phyloP scores from a whole-genome alignment of 2,329 filamentous ascomycete genomes.

The Venturia carpophila region DNA sequence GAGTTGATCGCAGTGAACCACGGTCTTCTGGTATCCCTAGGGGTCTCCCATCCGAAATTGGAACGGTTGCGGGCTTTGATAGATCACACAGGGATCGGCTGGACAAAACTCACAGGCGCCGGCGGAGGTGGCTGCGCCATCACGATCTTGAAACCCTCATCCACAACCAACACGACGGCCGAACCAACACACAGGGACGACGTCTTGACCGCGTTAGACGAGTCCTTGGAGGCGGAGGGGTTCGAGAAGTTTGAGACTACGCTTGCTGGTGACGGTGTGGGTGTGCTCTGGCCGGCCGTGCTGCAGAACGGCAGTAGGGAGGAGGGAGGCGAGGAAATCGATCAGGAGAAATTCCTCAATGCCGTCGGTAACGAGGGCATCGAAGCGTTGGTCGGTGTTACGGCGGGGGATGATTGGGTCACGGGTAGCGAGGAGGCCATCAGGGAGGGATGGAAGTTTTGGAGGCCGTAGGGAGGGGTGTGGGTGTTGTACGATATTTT shows the following conservation, averaged over 20 bases:
- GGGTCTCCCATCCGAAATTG: slow-evolving; percentile 87
- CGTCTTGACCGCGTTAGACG: slow-evolving; percentile 53
- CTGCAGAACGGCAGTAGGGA: slow-evolving; percentile 76
- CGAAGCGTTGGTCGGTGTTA: slow-evolving; percentile 75
- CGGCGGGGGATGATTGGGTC: slow-evolving; percentile 39
- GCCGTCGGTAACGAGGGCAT: slow-evolving; percentile 79
- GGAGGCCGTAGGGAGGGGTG: slow-evolving; percentile 41
- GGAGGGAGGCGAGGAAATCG: slow-evolving; percentile 84
- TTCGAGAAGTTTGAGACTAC: slow-evolving; percentile 84
- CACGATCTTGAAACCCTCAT: slow-evolving; percentile 67
- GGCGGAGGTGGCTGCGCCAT: slow-evolving; percentile 95
- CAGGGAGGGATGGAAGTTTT: slow-evolving; percentile 79
- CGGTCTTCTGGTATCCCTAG: slow-evolving; percentile 79
- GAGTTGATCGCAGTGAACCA: slow-evolving; percentile 92
- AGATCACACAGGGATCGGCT: slow-evolving; percentile 81
- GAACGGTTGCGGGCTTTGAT: slow-evolving; percentile 80
- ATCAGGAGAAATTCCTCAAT: slow-evolving; percentile 78
- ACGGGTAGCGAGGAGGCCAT: slow-evolving; percentile 9
- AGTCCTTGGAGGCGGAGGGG: slow-evolving; percentile 49
- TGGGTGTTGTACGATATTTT: neutral
- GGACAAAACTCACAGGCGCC: slow-evolving; percentile 95
- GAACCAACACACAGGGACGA: slow-evolving; percentile 26
- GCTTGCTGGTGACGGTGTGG: slow-evolving; percentile 85
- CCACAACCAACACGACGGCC: neutral
- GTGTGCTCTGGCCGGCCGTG: slow-evolving; percentile 87